Base-by-base conservation (phyloP, 495 filamentous ascomycete genomes). In the Tuber melanosporum region DNA sequence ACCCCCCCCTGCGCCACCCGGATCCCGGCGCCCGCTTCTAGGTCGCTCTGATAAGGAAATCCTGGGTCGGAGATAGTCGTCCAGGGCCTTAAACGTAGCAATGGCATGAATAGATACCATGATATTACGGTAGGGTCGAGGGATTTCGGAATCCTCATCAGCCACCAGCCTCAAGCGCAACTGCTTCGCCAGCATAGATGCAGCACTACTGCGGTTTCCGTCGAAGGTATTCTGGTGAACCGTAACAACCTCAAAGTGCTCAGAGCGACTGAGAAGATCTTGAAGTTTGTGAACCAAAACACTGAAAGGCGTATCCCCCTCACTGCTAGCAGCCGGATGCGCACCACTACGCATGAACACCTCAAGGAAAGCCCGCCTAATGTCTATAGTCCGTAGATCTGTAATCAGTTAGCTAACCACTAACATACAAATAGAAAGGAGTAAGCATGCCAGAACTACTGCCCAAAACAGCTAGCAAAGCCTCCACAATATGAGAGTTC, bases 31-130 rank as follows among this genome's bases (percentile, higher is more conserved):
- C 42, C 91, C 87, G 14, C 86, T 87, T 73, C 91, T 89, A 41
- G 95, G 92, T 22, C 94, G 90, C 77, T 98, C 95, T 0, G 92
- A 90, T 36, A 97, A 80, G 80, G 87, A 93, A 74, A 99, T 97
- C 74, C 95, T 87, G 3, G 96, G 95, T 73, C 95, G 90, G 69
- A 99, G 87, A 85, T 98, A 99, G 83, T 99, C 96, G 82, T 98
- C 95, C 44, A 99, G 86, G 3, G 95, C 92, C 83, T 98, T 98
- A 85, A 99, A 98, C 0, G 94, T 97, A 14, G 96, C 95, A 83
- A 99, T 98, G 44, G 96, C 96, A 85, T 99, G 96, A 77, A 99
- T 98, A 8, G 94, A 95, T 22, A 99, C 95, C 91, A 97, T 97
- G 78, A 98, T 94, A 77, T 94, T 97, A 46, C 92, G 90, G 81